Conservation (phyloP, 257 asterid species). For the Capsicum pubescens region DNA sequence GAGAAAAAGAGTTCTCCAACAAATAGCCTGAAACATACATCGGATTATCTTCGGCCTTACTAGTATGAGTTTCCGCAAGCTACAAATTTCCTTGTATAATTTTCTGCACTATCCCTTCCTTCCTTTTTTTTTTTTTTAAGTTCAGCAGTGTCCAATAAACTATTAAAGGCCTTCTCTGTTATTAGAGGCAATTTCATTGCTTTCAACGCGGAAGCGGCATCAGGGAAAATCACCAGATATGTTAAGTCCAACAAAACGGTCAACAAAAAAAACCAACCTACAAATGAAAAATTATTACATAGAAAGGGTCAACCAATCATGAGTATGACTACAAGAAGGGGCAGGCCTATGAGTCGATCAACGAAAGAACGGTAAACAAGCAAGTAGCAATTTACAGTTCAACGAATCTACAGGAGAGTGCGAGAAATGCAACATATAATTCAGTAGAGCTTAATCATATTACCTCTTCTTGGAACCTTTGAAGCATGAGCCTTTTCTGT, state of each 20-base stretch:
- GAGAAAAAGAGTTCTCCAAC: neutral
- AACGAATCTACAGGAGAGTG: neutral
- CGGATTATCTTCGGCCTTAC: neutral
- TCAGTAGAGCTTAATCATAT: conserved; percentile 25
- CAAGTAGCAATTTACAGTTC: conserved; percentile 4
- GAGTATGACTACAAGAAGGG: conserved; percentile 13
- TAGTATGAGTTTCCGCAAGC: neutral
- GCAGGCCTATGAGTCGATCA: neutral
- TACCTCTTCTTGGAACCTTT: conserved; percentile 99
- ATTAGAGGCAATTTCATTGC: neutral
- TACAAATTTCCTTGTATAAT: neutral
- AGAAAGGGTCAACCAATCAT: conserved; percentile 12
- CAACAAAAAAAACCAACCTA: neutral
- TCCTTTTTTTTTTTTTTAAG: neutral
- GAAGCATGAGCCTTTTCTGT: conserved; percentile 95
- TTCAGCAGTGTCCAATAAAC: neutral
- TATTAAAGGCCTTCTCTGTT: neutral
- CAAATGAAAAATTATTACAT: neutral
- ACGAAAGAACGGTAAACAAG: neutral
- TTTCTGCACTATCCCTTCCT: neutral
- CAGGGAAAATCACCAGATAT: neutral
- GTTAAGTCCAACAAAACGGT: neutral
- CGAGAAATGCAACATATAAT: neutral
- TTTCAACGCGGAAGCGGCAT: neutral
- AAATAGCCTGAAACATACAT: neutral